A percentile compares a stretch with the other conserved stretches of the same genome.
Evolutionary conservation across 192 early-diverging fungal genomes (phyloP).

Genomic region (Coemansia sp.): DNA sequence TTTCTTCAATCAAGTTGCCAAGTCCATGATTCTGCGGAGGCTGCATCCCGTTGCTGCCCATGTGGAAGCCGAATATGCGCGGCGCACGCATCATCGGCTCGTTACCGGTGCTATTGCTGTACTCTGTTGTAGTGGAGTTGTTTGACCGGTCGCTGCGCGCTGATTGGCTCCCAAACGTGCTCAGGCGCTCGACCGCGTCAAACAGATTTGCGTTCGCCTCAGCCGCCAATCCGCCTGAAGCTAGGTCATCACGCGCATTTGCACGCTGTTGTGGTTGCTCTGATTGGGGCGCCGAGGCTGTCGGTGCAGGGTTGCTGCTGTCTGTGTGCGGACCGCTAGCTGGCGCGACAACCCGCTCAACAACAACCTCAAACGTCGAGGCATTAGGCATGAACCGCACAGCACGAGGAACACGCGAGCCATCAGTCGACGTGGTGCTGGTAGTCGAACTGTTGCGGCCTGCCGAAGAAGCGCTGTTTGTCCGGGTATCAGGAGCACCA

Average conservation of each 20-base stretch:
- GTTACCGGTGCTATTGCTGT: slow-evolving; percentile 18
- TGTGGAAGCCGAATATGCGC: slow-evolving; percentile 4
- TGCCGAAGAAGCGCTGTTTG: background rate
- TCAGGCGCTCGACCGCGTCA: slow-evolving; percentile 14
- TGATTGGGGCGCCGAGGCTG: background rate
- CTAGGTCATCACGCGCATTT: background rate
- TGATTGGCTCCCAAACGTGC: slow-evolving; percentile 20
- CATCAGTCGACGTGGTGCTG: background rate
- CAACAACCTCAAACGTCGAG: background rate
- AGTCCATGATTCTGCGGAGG: background rate
- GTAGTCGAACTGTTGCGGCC: background rate
- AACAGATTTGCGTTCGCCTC: slow-evolving; percentile 7
- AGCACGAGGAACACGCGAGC: background rate
- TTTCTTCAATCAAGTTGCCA: slow-evolving; percentile 1
- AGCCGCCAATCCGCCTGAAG: background rate
- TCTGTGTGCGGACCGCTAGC: background rate
- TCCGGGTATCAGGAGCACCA: background rate
- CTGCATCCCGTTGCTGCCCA: background rate
- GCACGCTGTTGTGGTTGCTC: slow-evolving; percentile 5
- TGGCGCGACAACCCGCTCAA: background rate
- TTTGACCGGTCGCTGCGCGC: slow-evolving; percentile 36
- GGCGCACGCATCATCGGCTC: background rate
- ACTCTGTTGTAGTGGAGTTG: slow-evolving; percentile 38
- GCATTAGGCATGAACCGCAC: background rate
- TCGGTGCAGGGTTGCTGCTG: background rate